These are phyloP conservation scores for Ogataea paradorogensis DNA, from an alignment of 805 yeast species.

Conservation along the genomic window DNA sequence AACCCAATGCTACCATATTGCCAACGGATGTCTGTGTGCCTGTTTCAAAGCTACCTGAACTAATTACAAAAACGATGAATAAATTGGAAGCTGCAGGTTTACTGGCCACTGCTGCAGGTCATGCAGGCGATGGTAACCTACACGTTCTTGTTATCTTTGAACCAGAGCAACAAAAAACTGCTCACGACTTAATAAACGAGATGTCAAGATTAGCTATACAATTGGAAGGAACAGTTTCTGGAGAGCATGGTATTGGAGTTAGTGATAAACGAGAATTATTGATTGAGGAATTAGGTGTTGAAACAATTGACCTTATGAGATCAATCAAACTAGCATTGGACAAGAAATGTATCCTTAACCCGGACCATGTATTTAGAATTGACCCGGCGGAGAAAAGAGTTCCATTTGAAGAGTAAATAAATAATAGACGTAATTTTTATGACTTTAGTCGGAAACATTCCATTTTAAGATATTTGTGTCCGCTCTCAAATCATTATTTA, in stretches of 20 bases:
- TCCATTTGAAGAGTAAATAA: constrained; percentile 5
- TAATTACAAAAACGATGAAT: constrained; percentile 58
- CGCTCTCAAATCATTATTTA: constrained; percentile 3
- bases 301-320: constrained; percentile 71
- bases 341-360: constrained; percentile 70
- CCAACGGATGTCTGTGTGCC: constrained; percentile 88
- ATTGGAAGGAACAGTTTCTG: constrained; percentile 81
- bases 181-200: constrained; percentile 49
- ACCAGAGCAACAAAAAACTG: constrained; percentile 45
- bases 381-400: constrained; percentile 46
- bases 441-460: background rate
- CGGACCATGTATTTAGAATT: constrained; percentile 72
- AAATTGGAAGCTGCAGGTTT: constrained; percentile 55
- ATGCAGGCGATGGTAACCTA: constrained; percentile 83
- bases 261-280: constrained; percentile 64
- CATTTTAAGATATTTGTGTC: background rate
- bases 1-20: constrained; percentile 49
- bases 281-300: constrained; percentile 61
- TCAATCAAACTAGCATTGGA: constrained; percentile 68
- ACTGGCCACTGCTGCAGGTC: constrained; percentile 64
- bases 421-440: background rate
- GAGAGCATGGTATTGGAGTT: constrained; percentile 84
- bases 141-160: constrained; percentile 64
- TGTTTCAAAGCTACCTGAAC: constrained; percentile 59
- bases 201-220: constrained; percentile 66